Conservation (phyloP, 2,329 filamentous ascomycete species). For the Herpotrichia juniperi region DNA sequence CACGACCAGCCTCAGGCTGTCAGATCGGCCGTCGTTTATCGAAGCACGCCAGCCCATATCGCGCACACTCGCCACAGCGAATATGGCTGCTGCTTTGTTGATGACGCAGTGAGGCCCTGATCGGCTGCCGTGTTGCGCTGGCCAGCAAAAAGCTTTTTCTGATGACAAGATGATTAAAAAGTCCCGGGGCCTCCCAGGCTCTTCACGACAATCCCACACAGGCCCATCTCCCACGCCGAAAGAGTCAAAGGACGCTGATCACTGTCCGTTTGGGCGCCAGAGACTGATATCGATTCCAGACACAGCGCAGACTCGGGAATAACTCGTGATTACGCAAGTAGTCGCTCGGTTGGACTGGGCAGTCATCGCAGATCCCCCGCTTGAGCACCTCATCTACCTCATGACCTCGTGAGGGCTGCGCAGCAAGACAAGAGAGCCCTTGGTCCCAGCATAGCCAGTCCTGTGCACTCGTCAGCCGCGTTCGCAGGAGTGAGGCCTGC, state of each 20-base stretch:
- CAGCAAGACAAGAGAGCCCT: not conserved
- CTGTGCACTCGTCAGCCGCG: slow-evolving; percentile 16
- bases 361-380: too few relatives aligned
- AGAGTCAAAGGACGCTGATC: not conserved
- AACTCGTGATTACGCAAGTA: slow-evolving; percentile 9
- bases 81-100: not conserved
- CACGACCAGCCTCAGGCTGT: not conserved
- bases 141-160: not conserved
- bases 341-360: too few relatives aligned
- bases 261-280: not conserved
- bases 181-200: not conserved
- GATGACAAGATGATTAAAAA: not conserved
- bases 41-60: too few relatives aligned
- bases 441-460: slow-evolving; percentile 18
- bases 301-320: slow-evolving; percentile 6
- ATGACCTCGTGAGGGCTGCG: slow-evolving; percentile 1
- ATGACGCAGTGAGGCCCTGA: not conserved
- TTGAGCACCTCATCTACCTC: not conserved
- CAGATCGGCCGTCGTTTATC: not conserved
- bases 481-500: not conserved
- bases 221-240: not conserved
- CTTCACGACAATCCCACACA: not conserved
- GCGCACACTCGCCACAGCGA: not conserved
- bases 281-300: not conserved
- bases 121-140: not conserved